Percentiles rank a stretch among this genome's conserved stretches.
Evolutionary conservation across 768 basidiomycete genomes (phyloP).

Genomic region (Tephrocybe rancida): DNA sequence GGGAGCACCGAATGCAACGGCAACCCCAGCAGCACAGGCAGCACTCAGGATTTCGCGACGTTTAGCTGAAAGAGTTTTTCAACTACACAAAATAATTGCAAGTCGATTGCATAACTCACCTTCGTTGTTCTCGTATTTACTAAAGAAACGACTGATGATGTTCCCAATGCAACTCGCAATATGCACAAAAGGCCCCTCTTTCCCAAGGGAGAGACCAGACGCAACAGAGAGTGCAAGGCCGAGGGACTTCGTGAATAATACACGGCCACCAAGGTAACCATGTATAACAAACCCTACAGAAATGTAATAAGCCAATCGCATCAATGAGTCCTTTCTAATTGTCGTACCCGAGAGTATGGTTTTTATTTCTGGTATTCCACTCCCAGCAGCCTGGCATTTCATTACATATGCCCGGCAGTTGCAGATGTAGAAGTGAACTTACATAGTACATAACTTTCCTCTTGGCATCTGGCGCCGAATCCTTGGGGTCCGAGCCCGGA

Average conservation of each 20-base stretch:
- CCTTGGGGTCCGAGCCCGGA: constrained; percentile 29
- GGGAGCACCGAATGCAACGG: constrained; percentile 96
- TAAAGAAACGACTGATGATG: constrained; percentile 82
- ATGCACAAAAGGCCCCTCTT: constrained; percentile 77
- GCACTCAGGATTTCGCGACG: constrained; percentile 94
- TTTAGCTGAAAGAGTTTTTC: constrained; percentile 58
- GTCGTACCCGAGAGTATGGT: constrained; percentile 80
- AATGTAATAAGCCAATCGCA: constrained; percentile 8
- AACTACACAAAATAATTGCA: neutral
- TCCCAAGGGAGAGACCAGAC: constrained; percentile 86
- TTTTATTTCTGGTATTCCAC: constrained; percentile 97
- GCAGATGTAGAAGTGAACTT: constrained; percentile 27
- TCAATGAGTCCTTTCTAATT: neutral
- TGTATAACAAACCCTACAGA: constrained; percentile 93
- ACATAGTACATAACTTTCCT: constrained; percentile 87
- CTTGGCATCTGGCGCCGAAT: constrained; percentile 32
- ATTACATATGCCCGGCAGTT: constrained; percentile 6
- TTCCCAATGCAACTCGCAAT: constrained; percentile 94
- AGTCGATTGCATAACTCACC: constrained; percentile 42
- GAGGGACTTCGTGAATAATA: constrained; percentile 86
- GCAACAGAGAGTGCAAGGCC: constrained; percentile 91
- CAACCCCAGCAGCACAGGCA: constrained; percentile 95
- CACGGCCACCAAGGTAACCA: constrained; percentile 91
- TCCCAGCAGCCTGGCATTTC: constrained; percentile 85
- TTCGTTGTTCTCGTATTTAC: constrained; percentile 96